Percentiles rank a stretch among this genome's conserved stretches.
Evolutionary conservation across 2,329 filamentous ascomycete genomes (phyloP).

Genomic region (Fusarium euwallaceae): DNA sequence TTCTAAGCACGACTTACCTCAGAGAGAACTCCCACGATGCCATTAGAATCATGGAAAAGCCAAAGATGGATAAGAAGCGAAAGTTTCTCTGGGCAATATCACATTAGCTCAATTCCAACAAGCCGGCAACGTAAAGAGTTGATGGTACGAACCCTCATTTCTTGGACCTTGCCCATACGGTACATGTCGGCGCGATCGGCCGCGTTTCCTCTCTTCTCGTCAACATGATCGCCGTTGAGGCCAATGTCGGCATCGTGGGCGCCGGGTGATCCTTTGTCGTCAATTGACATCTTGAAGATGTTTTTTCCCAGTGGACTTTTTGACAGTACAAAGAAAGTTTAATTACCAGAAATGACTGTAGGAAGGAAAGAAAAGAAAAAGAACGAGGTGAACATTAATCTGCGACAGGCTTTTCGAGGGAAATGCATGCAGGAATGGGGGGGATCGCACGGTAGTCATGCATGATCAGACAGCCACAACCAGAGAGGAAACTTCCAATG

Average conservation of each 20-base stretch:
- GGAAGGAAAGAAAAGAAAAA: conserved; percentile 3
- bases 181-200: conserved; percentile 44
- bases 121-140: fast-evolving
- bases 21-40: conserved; percentile 60
- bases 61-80: conserved; percentile 60
- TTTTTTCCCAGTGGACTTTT: not conserved
- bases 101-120: not conserved
- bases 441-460: not conserved
- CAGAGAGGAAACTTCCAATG: not conserved
- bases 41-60: conserved; percentile 61
- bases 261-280: conserved; percentile 20
- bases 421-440: conserved; percentile 23
- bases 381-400: conserved; percentile 3
- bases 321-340: not conserved
- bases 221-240: conserved; percentile 18
- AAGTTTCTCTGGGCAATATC: conserved; percentile 55
- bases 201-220: conserved; percentile 38
- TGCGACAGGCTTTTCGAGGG: conserved; percentile 13
- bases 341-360: not conserved
- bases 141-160: conserved; percentile 37
- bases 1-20: conserved; percentile 39
- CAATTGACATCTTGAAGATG: conserved; percentile 24
- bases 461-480: conserved; percentile 6
- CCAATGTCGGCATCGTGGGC: conserved; percentile 7
- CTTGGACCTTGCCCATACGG: conserved; percentile 39